Conservation (phyloP, 228 moss, liverwort and hornwort species). For the Sphagnum magellanicum region DNA sequence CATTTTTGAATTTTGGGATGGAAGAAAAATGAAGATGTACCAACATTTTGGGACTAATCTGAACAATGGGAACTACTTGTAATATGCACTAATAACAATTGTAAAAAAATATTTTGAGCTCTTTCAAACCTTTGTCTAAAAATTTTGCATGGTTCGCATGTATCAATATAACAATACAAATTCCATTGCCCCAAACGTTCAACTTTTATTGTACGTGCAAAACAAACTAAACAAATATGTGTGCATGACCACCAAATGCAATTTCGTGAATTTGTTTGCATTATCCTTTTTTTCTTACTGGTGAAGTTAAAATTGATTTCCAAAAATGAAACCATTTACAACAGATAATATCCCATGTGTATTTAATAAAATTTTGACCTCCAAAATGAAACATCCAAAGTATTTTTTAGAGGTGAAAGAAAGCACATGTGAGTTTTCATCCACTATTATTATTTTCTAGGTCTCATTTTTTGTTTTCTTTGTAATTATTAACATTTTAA, state of each 20-base stretch:
- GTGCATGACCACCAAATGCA: background rate
- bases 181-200: background rate
- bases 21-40: background rate
- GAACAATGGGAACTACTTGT: background rate
- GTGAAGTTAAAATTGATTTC: no score
- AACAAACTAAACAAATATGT: background rate
- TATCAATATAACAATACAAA: background rate
- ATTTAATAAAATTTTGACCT: background rate
- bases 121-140: background rate
- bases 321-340: no score
- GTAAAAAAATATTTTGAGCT: background rate
- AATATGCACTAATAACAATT: background rate
- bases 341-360: background rate
- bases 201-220: background rate
- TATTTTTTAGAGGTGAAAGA: background rate
- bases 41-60: background rate
- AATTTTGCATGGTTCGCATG: background rate
- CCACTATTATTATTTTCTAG: no score
- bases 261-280: no score
- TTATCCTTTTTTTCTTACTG: no score
- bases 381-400: background rate
- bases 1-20: background rate
- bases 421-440: background rate
- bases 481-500: no score
- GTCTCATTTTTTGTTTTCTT: no score